A percentile compares a stretch with the other conserved stretches of the same genome.
phyloP scores from a whole-genome alignment of 108 stramenopile genomes.

The Nitzschia palea region DNA sequence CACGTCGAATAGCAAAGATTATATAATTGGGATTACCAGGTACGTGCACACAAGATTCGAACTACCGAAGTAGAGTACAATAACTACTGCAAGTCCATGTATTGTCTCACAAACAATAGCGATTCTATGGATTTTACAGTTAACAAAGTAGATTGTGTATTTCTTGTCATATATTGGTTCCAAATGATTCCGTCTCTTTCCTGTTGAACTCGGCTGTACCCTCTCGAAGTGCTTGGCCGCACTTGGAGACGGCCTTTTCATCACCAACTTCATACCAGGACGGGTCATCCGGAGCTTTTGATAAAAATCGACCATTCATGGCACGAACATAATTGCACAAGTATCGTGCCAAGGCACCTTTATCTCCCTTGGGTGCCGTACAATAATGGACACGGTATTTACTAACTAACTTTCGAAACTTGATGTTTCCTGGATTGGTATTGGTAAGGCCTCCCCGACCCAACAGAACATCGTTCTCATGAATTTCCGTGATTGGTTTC shows the following conservation, averaged over 20 bases:
- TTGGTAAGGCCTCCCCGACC: constrained; percentile 56
- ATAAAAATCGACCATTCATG: constrained; percentile 50
- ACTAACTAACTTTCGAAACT: constrained; percentile 34
- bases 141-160: too few species aligned
- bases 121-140: too few species aligned
- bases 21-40: too few species aligned
- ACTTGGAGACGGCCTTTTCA: constrained; percentile 43
- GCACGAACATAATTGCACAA: constrained; percentile 48
- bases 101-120: too few species aligned
- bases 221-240: constrained; percentile 51
- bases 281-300: constrained; percentile 26
- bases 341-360: constrained; percentile 48
- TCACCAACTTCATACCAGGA: constrained; percentile 44
- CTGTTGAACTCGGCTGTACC: constrained; percentile 28
- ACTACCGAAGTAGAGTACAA: too few species aligned
- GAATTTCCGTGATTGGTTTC: not conserved
- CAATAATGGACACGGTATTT: constrained; percentile 21
- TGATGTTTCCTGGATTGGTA: constrained; percentile 45
- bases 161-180: too few species aligned
- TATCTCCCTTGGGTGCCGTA: constrained; percentile 24
- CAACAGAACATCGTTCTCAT: constrained; percentile 45
- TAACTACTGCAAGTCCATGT: too few species aligned
- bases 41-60: too few species aligned
- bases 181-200: too few species aligned
- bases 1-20: too few species aligned